Percentiles rank a stretch among this genome's conserved stretches.
Evolutionary conservation across 1,284 basidiomycete species (phyloP).

Genomic region (Ustilago trichophora): DNA sequence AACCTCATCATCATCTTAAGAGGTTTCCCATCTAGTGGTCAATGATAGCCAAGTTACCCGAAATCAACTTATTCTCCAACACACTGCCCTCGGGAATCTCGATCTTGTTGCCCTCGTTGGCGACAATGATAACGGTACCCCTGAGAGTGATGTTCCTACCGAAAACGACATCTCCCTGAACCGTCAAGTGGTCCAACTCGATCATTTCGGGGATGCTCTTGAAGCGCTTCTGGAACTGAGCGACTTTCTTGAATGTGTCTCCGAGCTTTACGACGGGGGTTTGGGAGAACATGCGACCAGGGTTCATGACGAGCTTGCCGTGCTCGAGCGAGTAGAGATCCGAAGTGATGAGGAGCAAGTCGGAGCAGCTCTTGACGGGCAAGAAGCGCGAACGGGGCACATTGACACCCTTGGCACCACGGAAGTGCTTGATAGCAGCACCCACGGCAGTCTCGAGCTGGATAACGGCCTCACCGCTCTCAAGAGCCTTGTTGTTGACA

Average conservation of each 20-base stretch:
- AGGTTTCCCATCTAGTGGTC: constrained; percentile 64
- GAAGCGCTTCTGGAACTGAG: constrained; percentile 96
- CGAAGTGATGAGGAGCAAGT: constrained; percentile 90
- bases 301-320: constrained; percentile 85
- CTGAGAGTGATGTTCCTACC: constrained; percentile 83
- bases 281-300: constrained; percentile 73
- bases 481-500: constrained; percentile 82
- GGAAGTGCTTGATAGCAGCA: constrained; percentile 97
- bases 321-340: constrained; percentile 96
- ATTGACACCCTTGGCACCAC: constrained; percentile 90
- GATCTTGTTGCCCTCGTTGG: constrained; percentile 92
- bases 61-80: constrained; percentile 80
- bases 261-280: constrained; percentile 98
- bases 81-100: constrained; percentile 94
- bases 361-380: constrained; percentile 78
- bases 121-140: constrained; percentile 73
- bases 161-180: constrained; percentile 95
- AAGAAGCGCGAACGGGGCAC: constrained; percentile 97
- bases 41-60: constrained; percentile 66
- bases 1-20: no score
- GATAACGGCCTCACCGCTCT: constrained; percentile 77
- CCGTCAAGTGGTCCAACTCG: constrained; percentile 94
- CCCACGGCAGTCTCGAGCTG: constrained; percentile 98
- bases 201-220: constrained; percentile 86
- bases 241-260: constrained; percentile 81